Evolutionary conservation across 2,329 filamentous ascomycete genomes (phyloP).

Genomic region (Aureobasidium subglaciale): DNA sequence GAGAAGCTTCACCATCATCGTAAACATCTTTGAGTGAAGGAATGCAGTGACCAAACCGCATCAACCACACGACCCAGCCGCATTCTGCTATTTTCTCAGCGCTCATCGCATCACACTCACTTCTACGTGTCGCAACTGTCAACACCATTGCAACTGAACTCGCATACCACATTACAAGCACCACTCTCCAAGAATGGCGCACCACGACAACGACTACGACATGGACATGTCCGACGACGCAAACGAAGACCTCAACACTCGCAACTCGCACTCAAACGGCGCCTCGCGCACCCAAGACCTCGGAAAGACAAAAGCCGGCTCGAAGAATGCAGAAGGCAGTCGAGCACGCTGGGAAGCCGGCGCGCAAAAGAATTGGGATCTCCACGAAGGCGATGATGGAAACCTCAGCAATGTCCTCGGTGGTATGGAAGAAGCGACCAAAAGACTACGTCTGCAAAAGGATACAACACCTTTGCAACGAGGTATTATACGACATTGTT

Average conservation of each 20-base stretch:
- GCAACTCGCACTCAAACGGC: not conserved
- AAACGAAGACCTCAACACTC: not conserved
- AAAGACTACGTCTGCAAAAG: conserved; percentile 60
- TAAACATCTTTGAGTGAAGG: not conserved
- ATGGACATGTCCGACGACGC: conserved; percentile 17
- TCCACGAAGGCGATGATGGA: conserved; percentile 30
- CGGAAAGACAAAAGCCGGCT: not conserved
- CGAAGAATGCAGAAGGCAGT: not conserved
- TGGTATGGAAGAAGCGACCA: conserved; percentile 31
- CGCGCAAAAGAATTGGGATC: conserved; percentile 25
- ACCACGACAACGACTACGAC: conserved; percentile 18
- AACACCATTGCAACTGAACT: not conserved
- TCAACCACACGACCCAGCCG: not conserved
- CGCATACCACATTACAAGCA: not conserved
- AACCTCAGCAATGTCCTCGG: conserved; percentile 28
- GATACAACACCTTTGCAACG: conserved; percentile 94
- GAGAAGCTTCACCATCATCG: not conserved
- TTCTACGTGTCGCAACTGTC: not conserved
- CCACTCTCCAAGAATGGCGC: not conserved
- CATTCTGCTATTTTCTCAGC: not conserved
- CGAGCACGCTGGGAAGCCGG: conserved; percentile 28
- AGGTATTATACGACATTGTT: conserved; percentile 93
- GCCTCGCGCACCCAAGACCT: not conserved
- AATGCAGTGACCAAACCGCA: not conserved
- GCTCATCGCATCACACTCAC: not conserved